Base-by-base conservation (phyloP, 1,139 yeast species). In the Pichia sp. region DNA sequence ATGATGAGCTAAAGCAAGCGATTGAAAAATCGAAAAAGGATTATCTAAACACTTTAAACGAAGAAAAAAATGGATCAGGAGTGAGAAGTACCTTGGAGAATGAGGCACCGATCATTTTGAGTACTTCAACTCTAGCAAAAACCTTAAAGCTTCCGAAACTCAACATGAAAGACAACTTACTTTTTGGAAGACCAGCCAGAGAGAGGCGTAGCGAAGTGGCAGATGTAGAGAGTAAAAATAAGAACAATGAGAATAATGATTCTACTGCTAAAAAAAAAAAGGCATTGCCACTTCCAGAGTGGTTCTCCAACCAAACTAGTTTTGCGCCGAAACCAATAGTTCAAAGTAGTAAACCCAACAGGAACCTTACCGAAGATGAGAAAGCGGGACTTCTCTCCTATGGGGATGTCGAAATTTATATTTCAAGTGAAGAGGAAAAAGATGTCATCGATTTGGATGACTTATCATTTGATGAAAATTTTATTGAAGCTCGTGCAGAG, bases 381-480 rank as follows among this genome's bases (percentile, higher is more conserved):
- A 73, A 72, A 43, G 77, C 76, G 0, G 84, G 84, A 0, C 66
- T 80, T 55, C 72, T 79, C 12, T 71, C 81, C 0, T 79, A 80
- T 78, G 68, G 67, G 38, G 82, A 78, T 52, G 79, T 79, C 1
- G 72, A 71, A 51, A 67, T 70, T 10, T 58, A 68, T 44, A 55
- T 75, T 29, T 53, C 64, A 54, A 38, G 45, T 31, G 58, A 52
- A 29, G 58, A 49, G 3, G 55, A 54, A 7, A 42, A 49, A 31
- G 56, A 56, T 30, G 36, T 48, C 17, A 24, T 46, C n/a, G 48
- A 51, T 45, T 12, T 45, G 4, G 36, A 31, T 14, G 24, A 24
- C 6, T 4, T 17, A 29, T 20, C 36, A 6, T 6, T 8, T 8
- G 34, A 5, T 9, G 41, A 20, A 41, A 46, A 20, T 20, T 20